These are phyloP conservation scores for Boletus patriciae DNA, from an alignment of 768 basidiomycete genomes.

Conservation along the genomic window DNA sequence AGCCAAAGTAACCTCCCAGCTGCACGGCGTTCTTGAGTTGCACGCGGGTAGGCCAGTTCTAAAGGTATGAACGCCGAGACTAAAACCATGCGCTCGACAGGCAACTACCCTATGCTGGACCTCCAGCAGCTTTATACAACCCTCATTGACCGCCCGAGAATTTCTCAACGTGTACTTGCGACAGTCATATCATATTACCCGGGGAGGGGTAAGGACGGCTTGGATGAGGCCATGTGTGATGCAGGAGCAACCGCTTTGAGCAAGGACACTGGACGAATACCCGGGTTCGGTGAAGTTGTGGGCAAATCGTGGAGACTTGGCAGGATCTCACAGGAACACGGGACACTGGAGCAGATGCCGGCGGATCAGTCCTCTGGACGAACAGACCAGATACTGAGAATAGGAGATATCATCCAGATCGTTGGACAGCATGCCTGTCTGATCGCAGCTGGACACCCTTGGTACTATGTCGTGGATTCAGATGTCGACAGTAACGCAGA, in stretches of 20 bases:
- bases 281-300: slow-evolving; percentile 70
- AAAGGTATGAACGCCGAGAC: neutral
- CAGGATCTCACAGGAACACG: slow-evolving; percentile 79
- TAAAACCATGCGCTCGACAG: slow-evolving; percentile 33
- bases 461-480: slow-evolving; percentile 82
- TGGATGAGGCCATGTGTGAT: slow-evolving; percentile 80
- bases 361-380: slow-evolving; percentile 8
- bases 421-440: slow-evolving; percentile 87
- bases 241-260: slow-evolving; percentile 85
- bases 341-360: slow-evolving; percentile 52
- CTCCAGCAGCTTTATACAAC: slow-evolving; percentile 80
- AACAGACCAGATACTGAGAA: slow-evolving; percentile 35
- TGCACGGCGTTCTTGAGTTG: slow-evolving; percentile 68
- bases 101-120: slow-evolving; percentile 83
- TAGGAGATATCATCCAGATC: slow-evolving; percentile 69
- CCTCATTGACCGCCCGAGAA: slow-evolving; percentile 52
- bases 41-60: slow-evolving; percentile 57
- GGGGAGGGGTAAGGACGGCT: slow-evolving; percentile 55
- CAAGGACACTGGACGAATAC: slow-evolving; percentile 77
- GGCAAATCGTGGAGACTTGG: slow-evolving; percentile 63
- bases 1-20: slow-evolving; percentile 43
- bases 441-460: slow-evolving; percentile 74
- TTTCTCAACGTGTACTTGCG: slow-evolving; percentile 68
- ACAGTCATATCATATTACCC: slow-evolving; percentile 83
- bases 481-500: slow-evolving; percentile 46